phyloP scores from a whole-genome alignment of 139 green algal species.

The Chlorella sp. region DNA sequence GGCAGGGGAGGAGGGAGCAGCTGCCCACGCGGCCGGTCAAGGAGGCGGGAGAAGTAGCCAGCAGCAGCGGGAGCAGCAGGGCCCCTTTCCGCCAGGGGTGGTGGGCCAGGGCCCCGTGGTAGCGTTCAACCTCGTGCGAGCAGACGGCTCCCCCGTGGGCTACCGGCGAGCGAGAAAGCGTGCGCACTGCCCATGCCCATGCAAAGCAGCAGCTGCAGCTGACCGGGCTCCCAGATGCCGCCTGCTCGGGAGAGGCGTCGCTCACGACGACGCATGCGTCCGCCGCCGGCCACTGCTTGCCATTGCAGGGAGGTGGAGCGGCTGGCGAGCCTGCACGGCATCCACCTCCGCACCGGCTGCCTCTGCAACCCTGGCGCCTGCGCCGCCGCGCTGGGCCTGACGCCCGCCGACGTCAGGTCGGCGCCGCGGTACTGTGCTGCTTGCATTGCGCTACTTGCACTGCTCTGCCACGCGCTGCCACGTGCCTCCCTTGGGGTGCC shows the following conservation, averaged over 20 bases:
- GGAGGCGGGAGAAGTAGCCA: background rate
- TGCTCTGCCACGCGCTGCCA: too few species aligned
- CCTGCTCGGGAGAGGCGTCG: too few species aligned
- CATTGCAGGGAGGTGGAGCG: conserved; percentile 58
- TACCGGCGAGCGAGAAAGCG: conserved; percentile 44
- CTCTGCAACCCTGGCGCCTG: conserved; percentile 93
- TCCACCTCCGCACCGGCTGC: conserved; percentile 80
- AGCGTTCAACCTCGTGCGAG: conserved; percentile 80
- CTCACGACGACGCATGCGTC: too few species aligned
- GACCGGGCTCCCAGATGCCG: too few species aligned
- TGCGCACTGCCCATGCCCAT: background rate
- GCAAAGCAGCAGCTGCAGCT: background rate
- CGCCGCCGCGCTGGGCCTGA: conserved; percentile 52
- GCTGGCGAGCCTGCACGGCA: conserved; percentile 68
- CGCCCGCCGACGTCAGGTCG: too few species aligned
- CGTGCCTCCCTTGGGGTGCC: background rate
- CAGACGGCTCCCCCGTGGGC: conserved; percentile 75
- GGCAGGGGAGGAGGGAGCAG: background rate
- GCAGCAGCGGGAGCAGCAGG: background rate
- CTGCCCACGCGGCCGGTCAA: background rate
- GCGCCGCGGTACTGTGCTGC: too few species aligned
- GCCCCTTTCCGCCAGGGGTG: background rate
- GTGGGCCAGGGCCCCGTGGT: conserved; percentile 76
- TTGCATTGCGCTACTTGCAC: too few species aligned
- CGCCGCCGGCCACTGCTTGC: background rate